Percentiles rank a stretch among this genome's conserved stretches.
phyloP scores from a whole-genome alignment of 495 filamentous ascomycete genomes.

The Neurospora hispaniola region DNA sequence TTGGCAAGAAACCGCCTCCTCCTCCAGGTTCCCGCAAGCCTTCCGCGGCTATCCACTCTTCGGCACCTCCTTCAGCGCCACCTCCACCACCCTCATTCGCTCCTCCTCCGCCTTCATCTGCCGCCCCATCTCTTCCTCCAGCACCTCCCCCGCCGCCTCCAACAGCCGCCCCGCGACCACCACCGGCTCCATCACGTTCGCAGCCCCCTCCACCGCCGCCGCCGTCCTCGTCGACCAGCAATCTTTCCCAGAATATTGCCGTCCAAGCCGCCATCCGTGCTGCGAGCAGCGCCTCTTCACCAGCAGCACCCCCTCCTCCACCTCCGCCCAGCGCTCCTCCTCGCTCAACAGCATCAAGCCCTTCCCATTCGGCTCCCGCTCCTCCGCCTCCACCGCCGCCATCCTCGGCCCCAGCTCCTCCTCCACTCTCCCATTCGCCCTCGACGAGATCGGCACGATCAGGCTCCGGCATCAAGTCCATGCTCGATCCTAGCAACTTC shows the following conservation, averaged over 20 bases:
- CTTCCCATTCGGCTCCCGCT: constrained; percentile 22
- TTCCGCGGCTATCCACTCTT: constrained; percentile 36
- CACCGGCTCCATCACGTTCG: constrained; percentile 1
- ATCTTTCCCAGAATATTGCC: constrained; percentile 33
- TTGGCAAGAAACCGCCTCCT: constrained; percentile 61
- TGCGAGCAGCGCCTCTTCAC: constrained; percentile 32
- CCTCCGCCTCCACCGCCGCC: constrained; percentile 28
- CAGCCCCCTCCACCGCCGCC: constrained; percentile 20
- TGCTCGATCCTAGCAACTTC: constrained; percentile 66
- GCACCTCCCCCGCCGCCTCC: constrained; percentile 41
- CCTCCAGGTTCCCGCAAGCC: constrained; percentile 61
- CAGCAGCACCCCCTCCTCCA: constrained; percentile 34
- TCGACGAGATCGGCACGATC: constrained; percentile 22
- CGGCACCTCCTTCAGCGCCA: constrained; percentile 42
- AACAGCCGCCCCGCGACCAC: constrained; percentile 38
- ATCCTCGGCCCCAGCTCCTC: constrained; percentile 24
- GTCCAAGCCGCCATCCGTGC: constrained; percentile 41
- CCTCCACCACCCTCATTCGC: constrained; percentile 36
- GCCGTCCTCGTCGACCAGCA: constrained; percentile 10
- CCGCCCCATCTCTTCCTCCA: constrained; percentile 39
- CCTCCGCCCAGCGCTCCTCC: constrained; percentile 26
- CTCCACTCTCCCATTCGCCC: constrained; percentile 24
- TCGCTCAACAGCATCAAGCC: constrained; percentile 22
- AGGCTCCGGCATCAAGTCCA: constrained; percentile 36
- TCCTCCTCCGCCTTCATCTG: constrained; percentile 40